Percentiles rank a stretch among this genome's conserved stretches.
phyloP scores from a whole-genome alignment of 2,329 filamentous ascomycete species.

The Penicillium sp. region DNA sequence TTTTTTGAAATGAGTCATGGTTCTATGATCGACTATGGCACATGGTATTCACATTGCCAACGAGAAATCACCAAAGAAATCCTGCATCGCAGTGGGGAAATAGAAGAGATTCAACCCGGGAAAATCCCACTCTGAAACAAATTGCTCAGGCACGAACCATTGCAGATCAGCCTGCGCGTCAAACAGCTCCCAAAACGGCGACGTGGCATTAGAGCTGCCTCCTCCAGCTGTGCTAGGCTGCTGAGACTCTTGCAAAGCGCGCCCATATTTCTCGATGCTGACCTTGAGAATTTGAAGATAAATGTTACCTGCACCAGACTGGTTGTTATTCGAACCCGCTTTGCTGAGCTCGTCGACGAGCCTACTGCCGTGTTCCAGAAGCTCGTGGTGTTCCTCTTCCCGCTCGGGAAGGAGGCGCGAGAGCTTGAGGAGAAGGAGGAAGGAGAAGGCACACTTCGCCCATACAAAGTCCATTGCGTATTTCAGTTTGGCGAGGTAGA shows the following conservation, averaged over 20 bases:
- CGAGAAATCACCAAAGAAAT: constrained; percentile 50
- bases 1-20: too few relatives aligned
- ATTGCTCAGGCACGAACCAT: constrained; percentile 57
- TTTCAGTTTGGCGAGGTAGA: constrained; percentile 54
- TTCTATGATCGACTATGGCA: not conserved
- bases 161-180: constrained; percentile 52
- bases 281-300: constrained; percentile 53
- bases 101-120: constrained; percentile 56
- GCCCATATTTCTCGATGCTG: constrained; percentile 54
- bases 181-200: constrained; percentile 38
- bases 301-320: constrained; percentile 47
- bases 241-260: constrained; percentile 43
- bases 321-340: constrained; percentile 32
- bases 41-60: constrained; percentile 22
- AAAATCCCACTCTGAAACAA: constrained; percentile 61
- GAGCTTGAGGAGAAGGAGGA: constrained; percentile 56
- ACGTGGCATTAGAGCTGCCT: constrained; percentile 16
- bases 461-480: constrained; percentile 62
- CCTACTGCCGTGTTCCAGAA: constrained; percentile 47
- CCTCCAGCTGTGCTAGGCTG: constrained; percentile 17
- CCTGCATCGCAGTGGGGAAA: constrained; percentile 50
- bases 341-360: constrained; percentile 48
- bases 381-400: constrained; percentile 40
- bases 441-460: constrained; percentile 61
- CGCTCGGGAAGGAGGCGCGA: constrained; percentile 51